Percentiles rank a stretch among this genome's conserved stretches.
These are phyloP conservation scores for Phoma sp. DNA, from an alignment of 2,329 filamentous ascomycete species.

Conservation along the genomic window DNA sequence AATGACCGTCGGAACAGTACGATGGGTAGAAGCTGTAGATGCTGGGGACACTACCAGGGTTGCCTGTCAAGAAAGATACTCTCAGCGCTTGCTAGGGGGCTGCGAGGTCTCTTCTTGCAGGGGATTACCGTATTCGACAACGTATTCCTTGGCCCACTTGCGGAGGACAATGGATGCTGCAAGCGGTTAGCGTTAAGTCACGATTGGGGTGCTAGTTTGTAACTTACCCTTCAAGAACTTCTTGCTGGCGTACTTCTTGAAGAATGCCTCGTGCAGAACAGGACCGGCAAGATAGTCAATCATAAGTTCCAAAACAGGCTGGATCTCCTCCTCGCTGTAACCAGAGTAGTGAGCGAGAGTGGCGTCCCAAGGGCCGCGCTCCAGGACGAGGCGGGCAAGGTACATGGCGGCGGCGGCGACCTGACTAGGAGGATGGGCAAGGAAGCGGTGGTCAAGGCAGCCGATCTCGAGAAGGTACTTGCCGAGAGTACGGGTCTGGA, in stretches of 20 bases:
- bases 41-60: slow-evolving; percentile 18
- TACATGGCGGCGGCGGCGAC: slow-evolving; percentile 95
- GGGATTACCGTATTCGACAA: slow-evolving; percentile 39
- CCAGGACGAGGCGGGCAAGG: slow-evolving; percentile 85
- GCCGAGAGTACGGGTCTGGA: slow-evolving; percentile 93
- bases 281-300: slow-evolving; percentile 93
- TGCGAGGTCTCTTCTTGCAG: slow-evolving; percentile 36
- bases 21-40: slow-evolving; percentile 14
- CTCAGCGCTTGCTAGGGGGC: slow-evolving; percentile 33
- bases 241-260: slow-evolving; percentile 99
- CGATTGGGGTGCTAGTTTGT: neutral
- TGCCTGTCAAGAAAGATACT: slow-evolving; percentile 26
- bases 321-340: slow-evolving; percentile 90
- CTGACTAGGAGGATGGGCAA: slow-evolving; percentile 86
- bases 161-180: slow-evolving; percentile 88
- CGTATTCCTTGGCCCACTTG: slow-evolving; percentile 86
- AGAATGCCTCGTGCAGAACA: slow-evolving; percentile 94
- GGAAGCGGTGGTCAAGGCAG: slow-evolving; percentile 91
- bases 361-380: slow-evolving; percentile 89
- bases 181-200: slow-evolving; percentile 16
- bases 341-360: slow-evolving; percentile 90
- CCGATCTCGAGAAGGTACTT: slow-evolving; percentile 99
- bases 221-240: slow-evolving; percentile 94
- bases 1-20: slow-evolving; percentile 1
- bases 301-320: slow-evolving; percentile 92